Evolutionary conservation across 768 basidiomycete species (phyloP).

Genomic region (Mycena latifolia): DNA sequence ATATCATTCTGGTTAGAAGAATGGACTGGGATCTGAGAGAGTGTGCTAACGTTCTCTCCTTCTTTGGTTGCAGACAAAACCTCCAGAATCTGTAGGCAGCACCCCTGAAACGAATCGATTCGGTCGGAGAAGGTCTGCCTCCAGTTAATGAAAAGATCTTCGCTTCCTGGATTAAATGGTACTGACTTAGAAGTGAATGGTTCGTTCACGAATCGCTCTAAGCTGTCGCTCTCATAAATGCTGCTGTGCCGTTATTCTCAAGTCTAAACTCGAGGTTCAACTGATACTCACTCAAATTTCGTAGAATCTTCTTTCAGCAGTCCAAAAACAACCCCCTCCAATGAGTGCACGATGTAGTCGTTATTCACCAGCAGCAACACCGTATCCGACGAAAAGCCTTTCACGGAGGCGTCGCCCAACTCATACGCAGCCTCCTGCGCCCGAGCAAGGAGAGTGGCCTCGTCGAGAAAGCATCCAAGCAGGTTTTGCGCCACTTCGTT

Average conservation of each 20-base stretch:
- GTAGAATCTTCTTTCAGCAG: constrained; percentile 3
- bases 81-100: constrained; percentile 16
- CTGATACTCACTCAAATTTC: constrained; percentile 12
- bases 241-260: neutral
- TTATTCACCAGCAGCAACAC: constrained; percentile 5
- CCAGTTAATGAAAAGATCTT: neutral
- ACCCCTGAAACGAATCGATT: constrained; percentile 10
- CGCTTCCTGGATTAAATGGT: neutral
- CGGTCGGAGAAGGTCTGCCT: neutral
- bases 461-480: constrained; percentile 10
- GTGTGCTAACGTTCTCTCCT: neutral
- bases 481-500: constrained; percentile 9
- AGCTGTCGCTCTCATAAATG: neutral
- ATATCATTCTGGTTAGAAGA: neutral
- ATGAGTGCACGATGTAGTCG: neutral
- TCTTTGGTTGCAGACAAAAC: constrained; percentile 1
- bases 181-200: constrained; percentile 8
- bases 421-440: constrained; percentile 6
- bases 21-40: neutral
- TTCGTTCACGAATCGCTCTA: neutral
- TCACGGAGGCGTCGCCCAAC: neutral
- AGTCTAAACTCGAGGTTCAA: neutral
- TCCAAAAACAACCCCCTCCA: neutral
- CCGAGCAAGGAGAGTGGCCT: constrained; percentile 9
- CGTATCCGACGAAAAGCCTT: constrained; percentile 5